Conservation (phyloP, 2,329 filamentous ascomycete genomes). For the Hyphodiscus sp. region DNA sequence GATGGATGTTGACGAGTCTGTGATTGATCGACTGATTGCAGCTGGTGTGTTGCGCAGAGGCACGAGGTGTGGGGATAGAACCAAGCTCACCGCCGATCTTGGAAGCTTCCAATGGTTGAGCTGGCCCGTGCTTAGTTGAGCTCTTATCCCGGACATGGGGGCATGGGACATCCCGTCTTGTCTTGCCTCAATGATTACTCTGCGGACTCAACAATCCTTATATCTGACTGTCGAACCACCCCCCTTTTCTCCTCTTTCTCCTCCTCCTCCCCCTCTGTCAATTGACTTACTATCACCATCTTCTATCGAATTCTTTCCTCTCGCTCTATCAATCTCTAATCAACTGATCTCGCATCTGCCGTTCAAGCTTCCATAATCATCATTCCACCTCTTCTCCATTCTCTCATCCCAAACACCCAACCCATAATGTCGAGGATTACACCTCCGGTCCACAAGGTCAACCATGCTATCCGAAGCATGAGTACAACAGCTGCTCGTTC, state of each 20-base stretch:
- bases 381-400: conserved; percentile 1
- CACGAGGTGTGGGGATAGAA: neutral
- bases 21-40: no score
- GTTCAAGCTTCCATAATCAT: neutral
- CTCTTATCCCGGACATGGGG: no score
- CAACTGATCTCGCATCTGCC: neutral
- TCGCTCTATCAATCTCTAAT: neutral
- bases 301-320: neutral
- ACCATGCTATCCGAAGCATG: conserved; percentile 20
- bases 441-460: conserved; percentile 25
- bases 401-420: conserved; percentile 5
- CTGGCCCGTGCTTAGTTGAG: neutral
- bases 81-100: neutral
- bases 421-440: conserved; percentile 28
- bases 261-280: neutral
- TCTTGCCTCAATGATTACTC: no score
- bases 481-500: conserved; percentile 22
- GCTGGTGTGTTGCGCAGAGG: neutral
- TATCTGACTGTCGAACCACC: neutral
- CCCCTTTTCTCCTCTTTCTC: neutral
- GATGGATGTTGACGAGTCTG: no score
- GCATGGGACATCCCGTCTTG: no score
- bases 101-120: neutral
- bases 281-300: neutral
- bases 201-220: neutral